Base-by-base conservation (phyloP, 192 early-diverging fungal genomes). In the Podila verticillata region DNA sequence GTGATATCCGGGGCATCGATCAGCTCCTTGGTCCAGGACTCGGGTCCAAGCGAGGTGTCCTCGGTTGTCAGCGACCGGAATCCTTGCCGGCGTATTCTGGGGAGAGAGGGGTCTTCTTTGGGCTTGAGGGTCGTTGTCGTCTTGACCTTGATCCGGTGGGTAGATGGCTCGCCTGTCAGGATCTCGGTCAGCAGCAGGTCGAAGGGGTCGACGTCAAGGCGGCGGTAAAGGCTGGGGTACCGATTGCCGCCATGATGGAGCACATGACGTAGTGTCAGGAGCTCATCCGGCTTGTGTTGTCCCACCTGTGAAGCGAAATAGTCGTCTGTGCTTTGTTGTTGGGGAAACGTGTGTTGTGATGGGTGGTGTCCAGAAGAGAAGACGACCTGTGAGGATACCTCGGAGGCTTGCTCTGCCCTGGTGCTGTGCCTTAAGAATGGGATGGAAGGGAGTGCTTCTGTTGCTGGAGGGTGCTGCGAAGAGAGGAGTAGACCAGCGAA, bases 1-100 rank as follows among this genome's bases (percentile, higher is more conserved):
- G 79, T 90, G 30, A 93, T 75, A 82, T 96, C 89, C 15, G 96
- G 96, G 22, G 94, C 70, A 20, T 75, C 57, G 20, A 68, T 57
- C 17, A 54, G 15, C 48, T 65, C 66, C 6, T 68, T 31, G 4
- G 63, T 69, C 68, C 70, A 84, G 30, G 74, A 63, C 17, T 71
- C 63, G 0, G 63, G 79, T 31, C 65, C 70, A 56, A 75, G 73
- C 4, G 72, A 77, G 31, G 75, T 68, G 30, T 84, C 57, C 26
- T 81, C 65, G 2, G 31, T 61, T 6, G 57, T 65, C 75, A 69
- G 19, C 75, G 80, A 72, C 92, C 91, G 30, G 82, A 87, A 87
- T 89, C 97, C 57, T 94, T 86, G 70, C 94, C 61, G 66, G 7
- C 24, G 31, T 30, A 61, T 34, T 8, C 8, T 24, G 6, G 51